Base-by-base conservation (phyloP, 2,329 filamentous ascomycete genomes). In the Pyrenochaeta sp. region DNA sequence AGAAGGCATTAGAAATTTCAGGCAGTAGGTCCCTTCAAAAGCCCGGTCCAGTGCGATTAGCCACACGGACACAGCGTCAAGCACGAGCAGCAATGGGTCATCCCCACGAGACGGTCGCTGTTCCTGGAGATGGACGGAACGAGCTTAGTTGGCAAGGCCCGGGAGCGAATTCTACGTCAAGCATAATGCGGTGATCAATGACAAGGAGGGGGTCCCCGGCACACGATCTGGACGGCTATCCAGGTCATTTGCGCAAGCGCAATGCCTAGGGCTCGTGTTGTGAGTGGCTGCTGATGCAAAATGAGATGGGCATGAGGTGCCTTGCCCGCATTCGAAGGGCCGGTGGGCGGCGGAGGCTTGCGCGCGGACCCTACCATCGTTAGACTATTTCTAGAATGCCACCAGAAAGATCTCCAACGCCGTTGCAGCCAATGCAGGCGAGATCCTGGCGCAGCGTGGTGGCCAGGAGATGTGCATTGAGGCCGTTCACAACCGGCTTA, bases 141-240 rank as follows among this genome's bases (percentile, higher is more conserved):
- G 69, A 71, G 72, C 74, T 77, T 68, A 71, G 72, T 72, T 72
- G 73, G 73, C 73, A 72, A 76, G 75, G 72, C 64, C 69, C 67
- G 66, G 69, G 70, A 68, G 72, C 70, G 66, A 63, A 73, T 75
- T 76, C 73, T 73, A 74, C 67, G 73, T 75, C 72, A 74, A 75
- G 74, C 75, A 77, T 75, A 75, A 77, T 78, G 75, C 74, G 69
- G 74, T 78, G 75, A 74, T 76, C 74, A 75, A 69, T 72, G 68
- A 68, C 73, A 69, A 63, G 74, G 69, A 65, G 59, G 21, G 66
- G 67, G 47, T 46, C 61, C 72, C 72, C 63, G 71, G 71, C 69
- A 68, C 67, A 63, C 67, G 74, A 76, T 75, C 68, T 73, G 63
- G 69, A 67, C 63, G 66, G 72, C 60, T 64, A 66, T 68, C 63